phyloP scores from a whole-genome alignment of 805 yeast genomes.

The Myxozyma mucilagina region DNA sequence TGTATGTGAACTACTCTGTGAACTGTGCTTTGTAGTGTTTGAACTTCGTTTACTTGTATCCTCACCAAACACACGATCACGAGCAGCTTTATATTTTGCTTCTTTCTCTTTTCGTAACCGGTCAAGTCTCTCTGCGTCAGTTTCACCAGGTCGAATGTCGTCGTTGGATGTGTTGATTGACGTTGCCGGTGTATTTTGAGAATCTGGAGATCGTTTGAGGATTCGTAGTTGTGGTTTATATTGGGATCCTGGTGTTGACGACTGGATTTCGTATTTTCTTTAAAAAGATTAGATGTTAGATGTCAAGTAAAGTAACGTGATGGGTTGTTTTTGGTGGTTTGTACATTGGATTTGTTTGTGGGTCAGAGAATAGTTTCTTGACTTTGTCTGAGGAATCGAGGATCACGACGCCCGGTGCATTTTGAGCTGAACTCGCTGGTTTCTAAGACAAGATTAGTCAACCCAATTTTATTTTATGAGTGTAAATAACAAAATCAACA shows the following conservation, averaged over 20 bases:
- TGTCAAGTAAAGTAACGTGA: neutral
- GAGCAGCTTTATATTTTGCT: constrained; percentile 21
- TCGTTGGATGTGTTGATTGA: neutral
- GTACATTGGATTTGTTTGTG: neutral
- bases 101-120: constrained; percentile 25
- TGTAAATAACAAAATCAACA: neutral
- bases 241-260: constrained; percentile 18
- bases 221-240: constrained; percentile 29
- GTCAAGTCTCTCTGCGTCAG: constrained; percentile 21
- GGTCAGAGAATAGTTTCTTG: constrained; percentile 11
- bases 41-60: neutral
- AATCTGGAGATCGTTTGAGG: constrained; percentile 21
- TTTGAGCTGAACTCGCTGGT: neutral
- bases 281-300: neutral
- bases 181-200: neutral
- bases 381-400: constrained; percentile 13
- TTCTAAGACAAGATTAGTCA: neutral
- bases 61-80: constrained; percentile 25
- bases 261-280: constrained; percentile 19
- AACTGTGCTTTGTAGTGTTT: neutral
- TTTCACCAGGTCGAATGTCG: constrained; percentile 18
- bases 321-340: neutral
- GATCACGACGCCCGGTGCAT: constrained; percentile 13
- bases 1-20: neutral
- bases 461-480: neutral